A percentile compares a stretch with the other conserved stretches of the same genome.
These are phyloP conservation scores for Magnusiomyces magnusii DNA, from an alignment of 1,139 yeast genomes.

Conservation along the genomic window DNA sequence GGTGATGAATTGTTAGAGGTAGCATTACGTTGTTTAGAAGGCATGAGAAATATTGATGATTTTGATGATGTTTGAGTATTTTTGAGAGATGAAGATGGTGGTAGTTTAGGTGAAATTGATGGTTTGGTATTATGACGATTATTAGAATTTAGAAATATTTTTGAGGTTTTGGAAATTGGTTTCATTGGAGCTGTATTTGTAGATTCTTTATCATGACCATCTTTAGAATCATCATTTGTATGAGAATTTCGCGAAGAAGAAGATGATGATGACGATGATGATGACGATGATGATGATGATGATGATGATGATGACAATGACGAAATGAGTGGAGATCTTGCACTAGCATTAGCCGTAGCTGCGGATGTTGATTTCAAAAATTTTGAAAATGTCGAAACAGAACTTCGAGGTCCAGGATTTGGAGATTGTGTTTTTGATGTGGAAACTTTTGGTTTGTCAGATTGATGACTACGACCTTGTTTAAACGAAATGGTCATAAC, in stretches of 20 bases:
- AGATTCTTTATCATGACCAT: background rate
- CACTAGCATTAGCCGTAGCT: background rate
- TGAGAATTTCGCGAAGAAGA: background rate
- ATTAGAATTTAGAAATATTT: background rate
- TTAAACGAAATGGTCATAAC: background rate
- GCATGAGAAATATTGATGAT: constrained; percentile 2
- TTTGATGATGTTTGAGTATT: background rate
- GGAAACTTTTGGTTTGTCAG: background rate
- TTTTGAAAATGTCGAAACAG: background rate
- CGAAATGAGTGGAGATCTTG: background rate
- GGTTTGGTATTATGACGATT: background rate
- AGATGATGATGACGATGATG: background rate
- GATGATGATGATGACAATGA: too few species aligned
- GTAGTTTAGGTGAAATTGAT: background rate
- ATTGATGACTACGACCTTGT: background rate
- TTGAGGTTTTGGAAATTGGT: background rate
- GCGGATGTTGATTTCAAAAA: constrained; percentile 2
- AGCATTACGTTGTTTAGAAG: background rate
- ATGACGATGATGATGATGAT: too few species aligned
- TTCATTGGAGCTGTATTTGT: background rate
- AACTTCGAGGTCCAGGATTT: background rate
- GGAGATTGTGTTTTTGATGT: background rate
- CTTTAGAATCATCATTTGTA: background rate
- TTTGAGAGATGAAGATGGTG: background rate
- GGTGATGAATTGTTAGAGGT: background rate